Evolutionary conservation across 2,329 filamentous ascomycete genomes (phyloP).

Genomic region (Pseudogymnoascus verrucosus): DNA sequence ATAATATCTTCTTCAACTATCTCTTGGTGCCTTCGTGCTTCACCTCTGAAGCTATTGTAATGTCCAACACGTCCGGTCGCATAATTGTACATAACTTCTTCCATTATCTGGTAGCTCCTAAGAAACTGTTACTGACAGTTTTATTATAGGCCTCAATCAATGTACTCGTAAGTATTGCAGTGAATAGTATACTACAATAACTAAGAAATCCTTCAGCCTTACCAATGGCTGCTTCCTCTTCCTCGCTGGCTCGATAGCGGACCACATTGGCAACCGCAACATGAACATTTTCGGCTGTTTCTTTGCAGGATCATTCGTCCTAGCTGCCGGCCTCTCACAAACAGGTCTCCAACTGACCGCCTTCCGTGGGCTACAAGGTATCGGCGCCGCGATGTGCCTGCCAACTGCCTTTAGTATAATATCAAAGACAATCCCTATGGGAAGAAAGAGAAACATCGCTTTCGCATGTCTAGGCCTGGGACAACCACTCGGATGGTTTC

Average conservation of each 20-base stretch:
- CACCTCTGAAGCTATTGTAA: neutral
- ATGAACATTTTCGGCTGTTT: constrained; percentile 6
- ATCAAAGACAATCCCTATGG: neutral
- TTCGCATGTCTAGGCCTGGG: constrained; percentile 3
- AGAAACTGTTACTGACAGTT: neutral
- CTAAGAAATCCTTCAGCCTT: neutral
- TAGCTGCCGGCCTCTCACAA: neutral
- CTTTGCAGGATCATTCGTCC: neutral
- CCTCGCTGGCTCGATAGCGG: neutral
- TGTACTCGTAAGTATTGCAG: neutral
- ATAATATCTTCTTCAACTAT: neutral
- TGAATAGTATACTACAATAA: neutral
- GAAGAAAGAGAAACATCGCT: neutral
- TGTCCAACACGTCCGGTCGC: neutral
- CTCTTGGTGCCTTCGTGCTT: neutral
- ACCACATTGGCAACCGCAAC: constrained; percentile 7
- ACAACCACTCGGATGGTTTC: neutral
- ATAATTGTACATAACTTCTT: neutral
- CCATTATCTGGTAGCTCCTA: neutral
- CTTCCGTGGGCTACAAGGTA: neutral
- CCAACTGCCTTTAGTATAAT: constrained; percentile 4
- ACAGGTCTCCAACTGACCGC: neutral
- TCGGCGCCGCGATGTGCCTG: neutral
- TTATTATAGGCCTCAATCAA: neutral
- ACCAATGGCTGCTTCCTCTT: constrained; percentile 7